Base-by-base conservation (phyloP, 2,329 filamentous ascomycete species). In the Alternaria arborescens region DNA sequence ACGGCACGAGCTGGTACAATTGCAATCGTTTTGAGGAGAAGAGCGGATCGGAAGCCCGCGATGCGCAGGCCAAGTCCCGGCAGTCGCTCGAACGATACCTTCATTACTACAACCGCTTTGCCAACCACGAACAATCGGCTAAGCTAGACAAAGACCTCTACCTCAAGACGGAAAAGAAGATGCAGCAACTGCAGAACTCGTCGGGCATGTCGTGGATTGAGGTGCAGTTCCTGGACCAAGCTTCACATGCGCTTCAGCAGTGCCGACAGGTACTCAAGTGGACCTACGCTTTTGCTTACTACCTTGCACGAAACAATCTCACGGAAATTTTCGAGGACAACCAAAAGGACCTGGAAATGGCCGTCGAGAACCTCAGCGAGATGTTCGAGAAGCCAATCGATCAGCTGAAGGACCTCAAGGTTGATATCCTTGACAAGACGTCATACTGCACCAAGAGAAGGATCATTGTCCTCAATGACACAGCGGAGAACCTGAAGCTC, bases 151-250 rank as follows among this genome's bases (percentile, higher is more conserved):
- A 94, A 81, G 95, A 99, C 78, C 91, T 98, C 53, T 97, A 93
- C 69, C 85, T 91, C 51, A 97, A 97, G 85, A 98, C 95, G 0
- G 94, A 99, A 80, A 97, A 94, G 86, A 99, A 99, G 85, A 99
- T 99, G 95, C 91, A 94, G 30, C 91, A 95, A 77, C 85, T 99
- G 43, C 95, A 99, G 79, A 93, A 91, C 40, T 89, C 93, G 28
- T 97, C 94, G 0, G 93, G 93, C 41, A 93, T 99, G 88, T 97
- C 94, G 0, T 99, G 95, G 95, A 99, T 99, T 61, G 95, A 99
- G 77, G 95, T 99, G 7, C 95, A 99, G 76, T 99, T 98, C 77
- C 87, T 99, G 22, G 92, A 97, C 73, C 90, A 92, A 2, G 95
- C 95, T 0, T 97, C 94, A 0, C 93, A 97, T 76, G 93, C 94